phyloP scores from a whole-genome alignment of 208 protist genomes.

The Leptomonas seymouri region DNA sequence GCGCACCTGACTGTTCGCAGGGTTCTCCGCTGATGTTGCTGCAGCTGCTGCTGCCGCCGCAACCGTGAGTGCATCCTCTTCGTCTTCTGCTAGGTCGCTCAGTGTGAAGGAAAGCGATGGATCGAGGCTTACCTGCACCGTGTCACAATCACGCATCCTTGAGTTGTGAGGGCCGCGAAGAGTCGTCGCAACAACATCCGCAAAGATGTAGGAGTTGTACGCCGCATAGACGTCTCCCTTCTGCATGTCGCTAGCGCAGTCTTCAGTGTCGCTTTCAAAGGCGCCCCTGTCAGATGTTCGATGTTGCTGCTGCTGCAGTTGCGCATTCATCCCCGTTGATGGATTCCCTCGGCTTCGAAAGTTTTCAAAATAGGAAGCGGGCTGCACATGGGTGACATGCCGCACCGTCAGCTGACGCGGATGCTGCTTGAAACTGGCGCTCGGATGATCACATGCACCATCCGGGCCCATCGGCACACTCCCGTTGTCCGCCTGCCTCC shows the following conservation, averaged over 20 bases:
- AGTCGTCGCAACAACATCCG: neutral
- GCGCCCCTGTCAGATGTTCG: no score
- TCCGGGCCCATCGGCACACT: no score
- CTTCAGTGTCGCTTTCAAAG: no score
- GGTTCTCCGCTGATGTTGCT: neutral
- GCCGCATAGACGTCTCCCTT: neutral
- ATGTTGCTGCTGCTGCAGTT: neutral
- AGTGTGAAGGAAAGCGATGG: conserved; percentile 36
- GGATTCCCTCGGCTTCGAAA: neutral
- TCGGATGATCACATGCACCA: no score
- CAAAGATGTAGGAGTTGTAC: conserved; percentile 17
- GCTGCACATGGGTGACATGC: conserved; percentile 55
- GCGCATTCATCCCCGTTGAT: no score
- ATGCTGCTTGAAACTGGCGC: no score
- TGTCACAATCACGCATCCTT: no score
- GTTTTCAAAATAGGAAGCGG: conserved; percentile 36
- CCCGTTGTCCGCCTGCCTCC: neutral
- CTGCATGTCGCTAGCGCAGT: neutral
- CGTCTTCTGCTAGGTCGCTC: conserved; percentile 15
- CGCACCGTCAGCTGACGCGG: conserved; percentile 41
- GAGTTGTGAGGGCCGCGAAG: neutral
- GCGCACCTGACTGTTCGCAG: neutral
- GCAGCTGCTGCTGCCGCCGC: neutral
- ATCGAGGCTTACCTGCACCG: conserved; percentile 14
- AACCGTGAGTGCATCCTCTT: neutral